Conservation (phyloP, 306 rosid species). For the Medicago ruthenica region DNA sequence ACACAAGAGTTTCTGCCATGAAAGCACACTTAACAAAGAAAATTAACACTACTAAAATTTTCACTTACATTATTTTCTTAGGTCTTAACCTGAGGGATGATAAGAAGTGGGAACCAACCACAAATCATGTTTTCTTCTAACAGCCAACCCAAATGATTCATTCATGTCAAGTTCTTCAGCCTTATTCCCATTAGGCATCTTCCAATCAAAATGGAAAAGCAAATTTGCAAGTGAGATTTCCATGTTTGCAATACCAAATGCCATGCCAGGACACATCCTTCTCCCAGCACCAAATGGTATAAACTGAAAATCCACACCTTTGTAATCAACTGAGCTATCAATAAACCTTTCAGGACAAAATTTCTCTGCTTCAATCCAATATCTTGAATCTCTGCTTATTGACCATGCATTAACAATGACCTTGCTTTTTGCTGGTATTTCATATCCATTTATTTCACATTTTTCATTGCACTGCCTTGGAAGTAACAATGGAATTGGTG, state of each 20-base stretch:
- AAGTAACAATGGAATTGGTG: neutral
- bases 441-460: slow-evolving; percentile 1
- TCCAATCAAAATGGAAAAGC: slow-evolving; percentile 13
- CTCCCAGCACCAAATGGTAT: slow-evolving; percentile 6
- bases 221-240: neutral
- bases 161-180: neutral
- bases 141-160: neutral
- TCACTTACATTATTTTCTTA: neutral
- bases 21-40: no score
- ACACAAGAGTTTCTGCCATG: no score
- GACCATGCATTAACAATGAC: slow-evolving; percentile 2
- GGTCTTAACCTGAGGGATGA: neutral
- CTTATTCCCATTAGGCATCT: neutral
- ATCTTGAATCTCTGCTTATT: neutral
- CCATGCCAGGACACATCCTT: neutral
- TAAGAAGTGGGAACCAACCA: neutral
- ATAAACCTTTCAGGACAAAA: neutral
- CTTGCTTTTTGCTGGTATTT: neutral
- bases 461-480: neutral
- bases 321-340: neutral
- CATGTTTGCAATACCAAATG: neutral
- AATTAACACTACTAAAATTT: neutral
- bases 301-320: neutral
- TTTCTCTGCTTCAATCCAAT: neutral
- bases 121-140: neutral